Evolutionary conservation across 768 basidiomycete genomes (phyloP), one percentile per base, ranked within the genome.

Genomic region (Tylopilus sp.): DNA sequence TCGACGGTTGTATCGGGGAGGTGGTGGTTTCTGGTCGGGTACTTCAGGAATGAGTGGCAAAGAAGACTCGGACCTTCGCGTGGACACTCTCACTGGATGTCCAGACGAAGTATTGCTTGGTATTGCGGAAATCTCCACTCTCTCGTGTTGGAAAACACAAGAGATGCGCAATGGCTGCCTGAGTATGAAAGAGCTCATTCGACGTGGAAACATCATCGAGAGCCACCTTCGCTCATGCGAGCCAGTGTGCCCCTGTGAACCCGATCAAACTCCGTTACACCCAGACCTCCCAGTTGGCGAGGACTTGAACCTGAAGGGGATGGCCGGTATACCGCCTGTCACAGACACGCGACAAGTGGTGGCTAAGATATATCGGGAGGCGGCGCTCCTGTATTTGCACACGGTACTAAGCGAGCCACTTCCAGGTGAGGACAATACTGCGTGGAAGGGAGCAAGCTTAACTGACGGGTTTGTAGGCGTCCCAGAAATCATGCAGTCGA

Each of bases 41-140:
- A 64, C 60, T 41, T 57, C 63, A 25, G 60, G 61, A 38, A 48
- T 58, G 54, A 55, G 62, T 50, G 54, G 67, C 49, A 71, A 67
- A 60, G 70, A 71, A 16, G 71, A 76, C 44, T 71, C 72, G 47
- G 74, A 79, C 48, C 70, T 83, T 58, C 78, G 78, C 45, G 84
- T 91, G 79, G 86, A 88, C 57, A 68, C 72, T 42, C 69, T 91
- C 54, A 85, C 81, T 22, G 89, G 89, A 26, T 91, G 89, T 72
- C 84, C 89, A 3, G 87, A 92, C 61, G 86, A 86, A 60, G 85
- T 82, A 10, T 70, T 92, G 65, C 78, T 91, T 54, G 86, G 83
- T 33, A 79, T 92, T 54, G 88, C 84, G 22, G 88, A 92, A 63
- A 77, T 81, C 21, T 83, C 85, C n/a, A 76, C 78, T 8, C 78